These are phyloP conservation scores for Ilex paraguariensis DNA, from an alignment of 305 asterid species.

Conservation along the genomic window DNA sequence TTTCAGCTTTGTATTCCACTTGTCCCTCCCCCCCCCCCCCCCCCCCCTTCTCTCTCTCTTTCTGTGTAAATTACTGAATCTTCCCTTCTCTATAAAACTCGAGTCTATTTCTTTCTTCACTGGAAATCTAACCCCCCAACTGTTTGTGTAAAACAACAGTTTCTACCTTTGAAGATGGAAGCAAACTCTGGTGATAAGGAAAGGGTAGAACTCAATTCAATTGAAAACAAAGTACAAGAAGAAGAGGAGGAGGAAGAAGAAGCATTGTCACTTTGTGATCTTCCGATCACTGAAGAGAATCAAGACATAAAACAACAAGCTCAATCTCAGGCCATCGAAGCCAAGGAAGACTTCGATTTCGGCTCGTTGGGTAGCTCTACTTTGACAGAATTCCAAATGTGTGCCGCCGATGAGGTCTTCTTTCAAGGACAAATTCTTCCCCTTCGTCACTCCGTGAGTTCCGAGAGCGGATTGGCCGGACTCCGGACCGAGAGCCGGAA, in stretches of 20 bases:
- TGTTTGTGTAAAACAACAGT: not conserved
- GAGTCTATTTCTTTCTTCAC: not conserved
- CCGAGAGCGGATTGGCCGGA: constrained; percentile 20
- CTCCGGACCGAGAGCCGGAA: constrained; percentile 8
- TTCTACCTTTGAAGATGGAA: constrained; percentile 14
- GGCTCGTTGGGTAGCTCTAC: constrained; percentile 18
- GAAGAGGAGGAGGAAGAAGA: constrained; percentile 53
- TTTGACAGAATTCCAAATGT: constrained; percentile 56
- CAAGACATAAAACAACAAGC: constrained; percentile 20
- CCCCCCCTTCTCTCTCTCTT: constrained; percentile 4
- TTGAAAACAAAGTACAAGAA: constrained; percentile 2
- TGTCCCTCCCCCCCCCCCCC: too few species aligned
- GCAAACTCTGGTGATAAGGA: constrained; percentile 2
- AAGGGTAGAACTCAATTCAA: constrained; percentile 12
- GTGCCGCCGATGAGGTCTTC: constrained; percentile 73
- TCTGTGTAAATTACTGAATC: constrained; percentile 1
- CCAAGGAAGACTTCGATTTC: constrained; percentile 60
- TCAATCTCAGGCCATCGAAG: not conserved
- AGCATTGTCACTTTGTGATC: constrained; percentile 75
- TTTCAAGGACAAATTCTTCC: constrained; percentile 79
- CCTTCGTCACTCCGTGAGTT: constrained; percentile 44
- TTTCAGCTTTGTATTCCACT: constrained; percentile 24
- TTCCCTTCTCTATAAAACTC: constrained; percentile 15
- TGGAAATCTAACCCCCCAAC: not conserved
- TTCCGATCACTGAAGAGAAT: constrained; percentile 42